Percentiles rank a stretch among this genome's conserved stretches.
phyloP scores from a whole-genome alignment of 139 green algal species.

The Trebouxia sp. region DNA sequence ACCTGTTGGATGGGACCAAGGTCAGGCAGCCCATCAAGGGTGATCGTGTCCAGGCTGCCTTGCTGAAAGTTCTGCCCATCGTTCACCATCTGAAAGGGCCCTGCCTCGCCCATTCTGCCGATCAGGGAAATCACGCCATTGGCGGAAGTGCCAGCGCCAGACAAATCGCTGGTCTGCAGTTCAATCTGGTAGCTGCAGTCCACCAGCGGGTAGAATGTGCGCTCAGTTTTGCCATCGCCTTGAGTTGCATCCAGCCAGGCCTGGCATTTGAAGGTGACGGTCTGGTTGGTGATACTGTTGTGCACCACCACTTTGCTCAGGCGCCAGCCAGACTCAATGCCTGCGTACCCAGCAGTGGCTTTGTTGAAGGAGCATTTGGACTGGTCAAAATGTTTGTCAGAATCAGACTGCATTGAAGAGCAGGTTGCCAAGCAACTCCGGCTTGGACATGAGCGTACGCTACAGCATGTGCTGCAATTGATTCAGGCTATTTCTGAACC shows the following conservation, averaged over 20 bases:
- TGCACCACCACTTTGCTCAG: slow-evolving; percentile 56
- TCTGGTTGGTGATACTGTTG: slow-evolving; percentile 23
- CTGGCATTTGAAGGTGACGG: slow-evolving; percentile 46
- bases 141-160: slow-evolving; percentile 38
- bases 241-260: slow-evolving; percentile 56
- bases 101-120: slow-evolving; percentile 26
- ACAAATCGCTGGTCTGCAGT: slow-evolving; percentile 31
- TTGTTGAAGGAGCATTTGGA: too few species aligned
- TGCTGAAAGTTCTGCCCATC: slow-evolving; percentile 37
- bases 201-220: not conserved
- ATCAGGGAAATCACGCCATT: slow-evolving; percentile 36
- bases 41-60: slow-evolving; percentile 46
- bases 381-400: too few species aligned
- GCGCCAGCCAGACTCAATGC: slow-evolving; percentile 50
- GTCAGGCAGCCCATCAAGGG: slow-evolving; percentile 44
- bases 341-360: too few species aligned
- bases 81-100: slow-evolving; percentile 31
- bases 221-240: slow-evolving; percentile 13
- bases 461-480: too few species aligned
- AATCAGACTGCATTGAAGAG: too few species aligned
- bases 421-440: too few species aligned
- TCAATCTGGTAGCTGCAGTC: slow-evolving; percentile 30
- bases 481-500: too few species aligned
- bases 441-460: too few species aligned
- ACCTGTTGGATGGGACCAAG: slow-evolving; percentile 49